Evolutionary conservation across 2,329 filamentous ascomycete species (phyloP), one percentile per base, ranked within the genome.

Genomic region (Neonectria punicea): DNA sequence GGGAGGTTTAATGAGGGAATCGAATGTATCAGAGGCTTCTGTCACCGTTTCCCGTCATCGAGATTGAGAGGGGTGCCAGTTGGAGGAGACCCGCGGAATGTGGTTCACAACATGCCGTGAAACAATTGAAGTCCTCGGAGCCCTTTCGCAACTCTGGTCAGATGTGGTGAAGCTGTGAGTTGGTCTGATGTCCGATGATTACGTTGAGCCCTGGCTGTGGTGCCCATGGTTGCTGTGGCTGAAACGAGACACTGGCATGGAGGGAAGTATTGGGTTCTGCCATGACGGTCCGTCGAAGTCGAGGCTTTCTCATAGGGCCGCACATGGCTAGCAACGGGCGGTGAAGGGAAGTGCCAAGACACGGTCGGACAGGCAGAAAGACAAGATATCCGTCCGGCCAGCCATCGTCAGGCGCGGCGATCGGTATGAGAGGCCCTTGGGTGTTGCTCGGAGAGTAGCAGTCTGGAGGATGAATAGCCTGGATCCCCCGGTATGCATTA

Each of bases 231-330:
- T 43, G 59, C 50, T 34, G 53, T 71, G 70, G 70, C 71, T 71
- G 70, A 73, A 73, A 73, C 71, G 18, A 36, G 63, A 65, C 67
- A 68, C 65, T 71, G 70, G 67, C 53, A 73, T 73, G 70, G n/a
- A 65, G 50, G 41, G 53, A 44, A 72, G 63, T 58, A 63, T 70
- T 67, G 30, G 49, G 32, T 34, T 51, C 49, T 36, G 30, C 18
- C 58, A 47, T 63, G 44, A 32, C 49, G 30, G 46, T 65, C 41
- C 32, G 16, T 11, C 44, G 25, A 55, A 54, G 58, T 64, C 61
- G 66, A 63, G 58, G 47, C 70, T 51, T 46, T 49, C 14, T 39
- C 18, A 44, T 61, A 39, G 18, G 22, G 28, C 39, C 43, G 47
- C n/a, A 56, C 49, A 44, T 51, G 46, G 25, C 16, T n/a, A 32